A percentile compares a stretch with the other conserved stretches of the same genome.
Evolutionary conservation across 2,329 filamentous ascomycete species (phyloP).

Genomic region (Huntiella omanensis): DNA sequence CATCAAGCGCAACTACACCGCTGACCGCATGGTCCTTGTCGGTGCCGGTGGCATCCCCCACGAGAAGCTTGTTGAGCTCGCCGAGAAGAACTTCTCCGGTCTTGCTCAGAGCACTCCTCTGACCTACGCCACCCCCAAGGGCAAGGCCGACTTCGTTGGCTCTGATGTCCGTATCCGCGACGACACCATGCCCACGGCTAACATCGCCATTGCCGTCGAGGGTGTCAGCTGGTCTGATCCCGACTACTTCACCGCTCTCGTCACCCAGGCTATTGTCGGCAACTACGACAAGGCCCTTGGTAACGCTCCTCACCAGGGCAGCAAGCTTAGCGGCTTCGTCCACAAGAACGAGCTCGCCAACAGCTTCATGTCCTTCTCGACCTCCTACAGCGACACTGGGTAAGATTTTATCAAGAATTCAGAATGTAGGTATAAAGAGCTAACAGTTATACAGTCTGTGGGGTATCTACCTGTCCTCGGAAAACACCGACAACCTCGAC

Average conservation of each 20-base stretch:
- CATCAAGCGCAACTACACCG: constrained; percentile 99
- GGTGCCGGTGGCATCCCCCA: constrained; percentile 89
- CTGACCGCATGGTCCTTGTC: constrained; percentile 97
- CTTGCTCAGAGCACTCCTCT: constrained; percentile 60
- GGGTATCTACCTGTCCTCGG: constrained; percentile 96
- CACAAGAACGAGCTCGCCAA: constrained; percentile 92
- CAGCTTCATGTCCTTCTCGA: constrained; percentile 99
- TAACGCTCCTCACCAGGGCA: constrained; percentile 89
- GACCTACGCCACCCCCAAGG: constrained; percentile 61
- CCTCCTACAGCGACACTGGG: constrained; percentile 98
- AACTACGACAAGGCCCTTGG: constrained; percentile 99
- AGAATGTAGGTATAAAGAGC: neutral
- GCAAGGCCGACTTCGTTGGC: constrained; percentile 85
- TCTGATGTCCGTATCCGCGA: constrained; percentile 92
- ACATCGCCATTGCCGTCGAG: constrained; percentile 96
- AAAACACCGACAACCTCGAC: constrained; percentile 72
- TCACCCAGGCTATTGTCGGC: constrained; percentile 94
- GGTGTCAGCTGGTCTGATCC: constrained; percentile 99
- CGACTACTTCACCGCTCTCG: constrained; percentile 95
- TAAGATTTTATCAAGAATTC: constrained; percentile 28
- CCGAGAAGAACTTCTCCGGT: constrained; percentile 81
- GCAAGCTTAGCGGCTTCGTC: constrained; percentile 90
- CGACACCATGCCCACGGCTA: constrained; percentile 86
- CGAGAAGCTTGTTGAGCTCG: constrained; percentile 81
- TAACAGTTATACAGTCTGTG: constrained; percentile 49